Conservation (phyloP, 306 rosid genomes). For the Vigna hirtella region DNA sequence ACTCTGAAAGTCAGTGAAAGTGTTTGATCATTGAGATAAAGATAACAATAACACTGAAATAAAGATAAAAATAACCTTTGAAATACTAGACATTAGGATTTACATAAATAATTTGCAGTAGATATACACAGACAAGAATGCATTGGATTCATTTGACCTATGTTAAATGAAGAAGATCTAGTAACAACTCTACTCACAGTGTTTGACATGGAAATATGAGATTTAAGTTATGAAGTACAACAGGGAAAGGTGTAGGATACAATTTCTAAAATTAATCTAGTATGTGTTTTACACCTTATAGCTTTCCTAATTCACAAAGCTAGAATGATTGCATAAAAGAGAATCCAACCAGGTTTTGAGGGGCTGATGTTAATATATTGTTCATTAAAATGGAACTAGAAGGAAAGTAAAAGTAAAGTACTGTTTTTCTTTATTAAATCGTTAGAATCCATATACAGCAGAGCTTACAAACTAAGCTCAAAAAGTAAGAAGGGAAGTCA, state of each 20-base stretch:
- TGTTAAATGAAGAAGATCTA: background rate
- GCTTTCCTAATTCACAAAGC: background rate
- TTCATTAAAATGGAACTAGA: background rate
- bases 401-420: background rate
- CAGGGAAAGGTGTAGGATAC: background rate
- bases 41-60: no score
- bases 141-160: background rate
- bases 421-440: background rate
- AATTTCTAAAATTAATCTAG: background rate
- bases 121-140: background rate
- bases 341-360: background rate
- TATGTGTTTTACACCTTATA: background rate
- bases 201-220: background rate
- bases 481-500: background rate
- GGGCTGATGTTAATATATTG: background rate
- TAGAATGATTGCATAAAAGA: background rate
- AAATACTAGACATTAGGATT: no score
- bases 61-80: background rate
- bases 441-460: background rate
- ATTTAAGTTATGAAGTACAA: background rate
- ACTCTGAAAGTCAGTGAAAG: background rate
- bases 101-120: background rate
- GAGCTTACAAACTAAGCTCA: background rate
- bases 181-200: background rate
- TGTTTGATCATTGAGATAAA: background rate